These are phyloP conservation scores for Hippophae gyantsensis DNA, from an alignment of 306 rosid species.

Conservation along the genomic window DNA sequence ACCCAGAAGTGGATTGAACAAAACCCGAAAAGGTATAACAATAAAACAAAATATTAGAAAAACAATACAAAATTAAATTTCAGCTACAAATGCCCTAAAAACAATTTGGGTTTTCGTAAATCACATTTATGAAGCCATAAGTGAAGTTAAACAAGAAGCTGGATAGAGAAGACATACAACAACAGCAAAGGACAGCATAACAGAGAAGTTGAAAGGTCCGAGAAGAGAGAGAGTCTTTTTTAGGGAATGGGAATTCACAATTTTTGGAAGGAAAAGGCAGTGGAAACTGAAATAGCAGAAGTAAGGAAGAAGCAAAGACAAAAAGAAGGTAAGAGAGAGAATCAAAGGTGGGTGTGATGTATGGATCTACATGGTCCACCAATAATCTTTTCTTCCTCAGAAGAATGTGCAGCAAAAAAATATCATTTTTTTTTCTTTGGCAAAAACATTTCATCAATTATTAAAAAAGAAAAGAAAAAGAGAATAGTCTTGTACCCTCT, in stretches of 20 bases:
- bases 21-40: neutral
- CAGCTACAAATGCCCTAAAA: neutral
- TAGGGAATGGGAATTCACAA: conserved; percentile 22
- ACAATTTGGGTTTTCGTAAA: conserved; percentile 14
- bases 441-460: neutral
- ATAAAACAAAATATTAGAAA: no score
- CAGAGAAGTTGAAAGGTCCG: conserved; percentile 16
- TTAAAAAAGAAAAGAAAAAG: neutral
- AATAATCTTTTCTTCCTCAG: conserved; percentile 34
- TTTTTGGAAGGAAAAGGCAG: conserved; percentile 23
- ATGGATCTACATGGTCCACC: conserved; percentile 71
- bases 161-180: conserved; percentile 32
- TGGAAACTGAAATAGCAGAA: conserved; percentile 27
- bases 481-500: neutral
- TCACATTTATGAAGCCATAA: conserved; percentile 4
- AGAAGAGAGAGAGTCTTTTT: conserved; percentile 18
- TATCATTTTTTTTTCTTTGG: conserved; percentile 2
- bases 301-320: conserved; percentile 60
- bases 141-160: conserved; percentile 9
- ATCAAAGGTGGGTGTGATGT: conserved; percentile 67
- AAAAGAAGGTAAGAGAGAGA: conserved; percentile 25
- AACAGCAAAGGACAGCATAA: neutral
- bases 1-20: neutral
- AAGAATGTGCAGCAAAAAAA: neutral
- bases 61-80: no score